These are phyloP conservation scores for Atkinsonella texensis DNA, from an alignment of 2,329 filamentous ascomycete species.

Conservation along the genomic window DNA sequence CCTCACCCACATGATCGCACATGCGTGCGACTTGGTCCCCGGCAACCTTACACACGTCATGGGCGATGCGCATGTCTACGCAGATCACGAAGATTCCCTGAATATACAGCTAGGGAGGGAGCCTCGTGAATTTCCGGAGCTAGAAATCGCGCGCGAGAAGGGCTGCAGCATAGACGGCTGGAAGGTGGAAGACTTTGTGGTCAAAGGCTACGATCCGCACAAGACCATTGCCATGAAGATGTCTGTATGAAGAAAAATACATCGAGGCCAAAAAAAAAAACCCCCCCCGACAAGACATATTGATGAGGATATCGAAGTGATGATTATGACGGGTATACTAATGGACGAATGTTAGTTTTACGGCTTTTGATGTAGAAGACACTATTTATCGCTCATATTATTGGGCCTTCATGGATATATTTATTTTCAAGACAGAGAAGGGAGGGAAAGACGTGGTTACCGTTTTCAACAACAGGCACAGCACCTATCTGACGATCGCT, in stretches of 20 bases:
- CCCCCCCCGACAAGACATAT: too few relatives aligned
- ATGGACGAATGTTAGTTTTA: neutral
- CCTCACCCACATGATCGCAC: constrained; percentile 88
- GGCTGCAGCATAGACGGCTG: constrained; percentile 79
- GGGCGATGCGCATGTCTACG: constrained; percentile 96
- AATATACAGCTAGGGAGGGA: constrained; percentile 68
- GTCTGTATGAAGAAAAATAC: constrained; percentile 51
- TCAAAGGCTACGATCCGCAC: constrained; percentile 82
- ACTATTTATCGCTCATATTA: too few relatives aligned
- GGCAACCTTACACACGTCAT: constrained; percentile 89
- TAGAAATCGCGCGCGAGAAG: constrained; percentile 58
- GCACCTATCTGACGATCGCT: neutral
- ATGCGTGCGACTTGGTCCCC: constrained; percentile 71
- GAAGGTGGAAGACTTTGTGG: constrained; percentile 75
- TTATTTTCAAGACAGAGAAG: too few relatives aligned
- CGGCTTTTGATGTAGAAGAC: too few relatives aligned
- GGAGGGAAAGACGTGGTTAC: neutral
- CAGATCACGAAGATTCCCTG: constrained; percentile 83
- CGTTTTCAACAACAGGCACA: neutral
- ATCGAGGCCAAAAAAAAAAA: neutral
- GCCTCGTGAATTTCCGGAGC: constrained; percentile 66
- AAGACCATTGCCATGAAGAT: constrained; percentile 97
- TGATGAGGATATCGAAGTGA: neutral
- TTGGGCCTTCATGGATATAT: neutral
- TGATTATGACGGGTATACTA: neutral